Evolutionary conservation across 2,329 filamentous ascomycete genomes (phyloP).

Genomic region (Aspergillus quadrilineatus): DNA sequence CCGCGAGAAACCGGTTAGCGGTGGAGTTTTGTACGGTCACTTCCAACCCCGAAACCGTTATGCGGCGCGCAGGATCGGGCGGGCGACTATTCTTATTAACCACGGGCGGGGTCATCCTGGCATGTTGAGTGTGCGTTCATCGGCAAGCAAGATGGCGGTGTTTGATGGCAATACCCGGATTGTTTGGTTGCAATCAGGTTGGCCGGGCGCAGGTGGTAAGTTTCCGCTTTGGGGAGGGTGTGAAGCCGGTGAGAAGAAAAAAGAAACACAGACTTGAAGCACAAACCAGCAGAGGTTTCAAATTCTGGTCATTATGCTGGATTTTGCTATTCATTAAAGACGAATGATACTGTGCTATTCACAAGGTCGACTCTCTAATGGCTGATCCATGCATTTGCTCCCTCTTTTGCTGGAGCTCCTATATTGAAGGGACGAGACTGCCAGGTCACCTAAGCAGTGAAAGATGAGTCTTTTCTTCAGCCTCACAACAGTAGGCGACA

Average conservation of each 20-base stretch:
- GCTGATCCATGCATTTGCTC: not conserved
- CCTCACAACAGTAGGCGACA: not conserved
- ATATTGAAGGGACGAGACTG: not conserved
- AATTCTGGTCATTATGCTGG: not conserved
- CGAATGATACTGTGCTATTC: not conserved
- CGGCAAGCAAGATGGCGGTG: not conserved
- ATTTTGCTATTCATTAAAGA: not conserved
- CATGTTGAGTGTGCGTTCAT: conserved; percentile 5
- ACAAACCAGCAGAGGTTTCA: not conserved
- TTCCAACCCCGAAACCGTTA: not conserved
- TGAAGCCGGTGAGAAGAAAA: conserved; percentile 8
- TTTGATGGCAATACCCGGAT: not conserved
- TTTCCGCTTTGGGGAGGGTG: conserved; percentile 1
- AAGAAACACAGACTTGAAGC: not conserved
- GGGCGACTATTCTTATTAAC: conserved; percentile 11
- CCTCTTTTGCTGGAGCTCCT: not conserved
- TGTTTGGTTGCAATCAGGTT: not conserved
- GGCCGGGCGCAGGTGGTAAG: not conserved
- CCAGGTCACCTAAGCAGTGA: not conserved
- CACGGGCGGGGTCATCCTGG: conserved; percentile 13
- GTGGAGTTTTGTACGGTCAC: conserved; percentile 34
- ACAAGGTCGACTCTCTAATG: not conserved
- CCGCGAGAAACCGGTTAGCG: conserved; percentile 38
- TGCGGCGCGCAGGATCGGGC: conserved; percentile 6
- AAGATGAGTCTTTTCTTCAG: not conserved